Evolutionary conservation across 352 stramenopile genomes (phyloP), one percentile per base, ranked within the genome.

Genomic region (Phytophthora europaea): DNA sequence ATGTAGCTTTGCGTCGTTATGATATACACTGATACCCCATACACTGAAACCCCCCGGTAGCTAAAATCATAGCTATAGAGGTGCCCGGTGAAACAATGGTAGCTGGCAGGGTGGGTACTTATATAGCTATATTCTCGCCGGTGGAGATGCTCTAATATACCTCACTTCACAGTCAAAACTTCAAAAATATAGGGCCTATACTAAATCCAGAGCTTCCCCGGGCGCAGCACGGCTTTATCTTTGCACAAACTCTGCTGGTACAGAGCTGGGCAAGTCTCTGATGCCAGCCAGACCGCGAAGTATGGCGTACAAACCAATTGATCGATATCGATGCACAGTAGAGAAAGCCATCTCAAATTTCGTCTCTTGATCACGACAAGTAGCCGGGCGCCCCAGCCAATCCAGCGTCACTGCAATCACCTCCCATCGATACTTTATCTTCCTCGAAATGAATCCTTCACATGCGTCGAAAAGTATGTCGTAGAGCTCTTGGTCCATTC

Each of bases 401-500:
- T 64, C 38, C 57, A 64, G 18, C 3, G 43, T 43, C 18, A 40
- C 36, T 8, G 57, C 57, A 28, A 55, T 4, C 26, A 55, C 40
- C 3, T 64, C 26, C 22, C 57, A 9, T 15, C 26, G 40, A 20
- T 48, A 55, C 1, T 10, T 18, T 12, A 23, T 63, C 22, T 53
- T 43, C 7, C 16, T 43, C 23, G 28, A 31, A 31, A 31, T 31
- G 28, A 7, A 31, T 31, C 4, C 6, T 1, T 31, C 28, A 33
- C 26, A 59, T 13, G 52, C 28, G 1, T 20, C 26, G 36, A 10
- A 43, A 45, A 59, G 16, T 26, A 26, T 51, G 4, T 61, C 55
- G 34, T 54, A 63, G 9, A 54, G 10, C 13, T 13, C 13, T 63
- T 54, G 54, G 2, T 53, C 56, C 56, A 63, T 63, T 18, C 56